Base-by-base conservation (phyloP, 2,329 filamentous ascomycete genomes). In the Pezicula carpinea region DNA sequence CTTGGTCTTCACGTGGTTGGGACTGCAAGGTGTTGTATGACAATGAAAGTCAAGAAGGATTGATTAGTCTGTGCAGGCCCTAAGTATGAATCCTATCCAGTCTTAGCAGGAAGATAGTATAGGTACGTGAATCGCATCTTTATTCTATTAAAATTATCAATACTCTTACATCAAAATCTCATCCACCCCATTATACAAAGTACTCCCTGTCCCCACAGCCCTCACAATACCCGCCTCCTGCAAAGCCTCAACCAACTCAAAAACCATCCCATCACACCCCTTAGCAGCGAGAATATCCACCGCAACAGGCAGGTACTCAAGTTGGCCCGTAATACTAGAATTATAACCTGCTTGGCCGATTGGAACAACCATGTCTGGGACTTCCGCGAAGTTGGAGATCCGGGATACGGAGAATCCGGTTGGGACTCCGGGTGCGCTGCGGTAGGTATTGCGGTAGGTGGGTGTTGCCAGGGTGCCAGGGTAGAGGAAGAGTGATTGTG, bases 221-320 rank as follows among this genome's bases (percentile, higher is more conserved):
- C 64, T 65, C 36, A 80, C n/a, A 3, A 79, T 63, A 0, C 76
- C 76, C 14, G 65, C 69, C 33, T 62, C 62, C 2, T 73, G 67
- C 47, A 82, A 48, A 38, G 76, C 75, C 41, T 70, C 63, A 5
- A 77, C 73, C 36, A 82, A 59, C 36, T 68, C 69, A 32, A 73
- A 74, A 21, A 82, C 54, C 64, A 81, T 66, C 0, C 76, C 74
- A 60, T 83, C 80, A 51, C 79, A 83, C 0, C 78, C 78, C 54
- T 71, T 74, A 1, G 76, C 75, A 0, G 70, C 78, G 64, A 82
- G 64, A 22, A 82, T 64, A 48, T 79, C 69, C 0, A 80, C 71
- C 1, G 75, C 72, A 0, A 83, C 78, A 0, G 79, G 80, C 38
- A 82, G 57, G 39, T 69, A 66, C 59, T 77, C 74, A 1, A 63